These are phyloP conservation scores for Dipteronia sinensis DNA, from an alignment of 345 rosid genomes.

Conservation along the genomic window DNA sequence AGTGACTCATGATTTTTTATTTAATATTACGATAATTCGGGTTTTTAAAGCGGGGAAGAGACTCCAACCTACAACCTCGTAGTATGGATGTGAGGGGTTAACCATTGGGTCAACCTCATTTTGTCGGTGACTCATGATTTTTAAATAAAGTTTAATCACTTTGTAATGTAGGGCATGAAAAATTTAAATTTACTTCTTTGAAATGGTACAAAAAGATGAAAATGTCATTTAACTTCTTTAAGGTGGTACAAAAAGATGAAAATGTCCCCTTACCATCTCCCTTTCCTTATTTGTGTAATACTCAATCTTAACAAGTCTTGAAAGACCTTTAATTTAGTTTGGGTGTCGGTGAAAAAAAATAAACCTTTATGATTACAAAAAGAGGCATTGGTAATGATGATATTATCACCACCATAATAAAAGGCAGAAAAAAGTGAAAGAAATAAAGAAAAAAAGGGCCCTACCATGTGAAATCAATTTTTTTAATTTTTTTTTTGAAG, in stretches of 20 bases:
- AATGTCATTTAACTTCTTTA: not conserved
- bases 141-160: not conserved
- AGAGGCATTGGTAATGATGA: not conserved
- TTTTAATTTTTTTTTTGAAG: conserved; percentile 19
- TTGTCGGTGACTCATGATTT: not conserved
- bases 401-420: not conserved
- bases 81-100: too few relatives aligned
- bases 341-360: too few relatives aligned
- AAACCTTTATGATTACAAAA: too few relatives aligned
- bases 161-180: not conserved
- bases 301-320: too few relatives aligned
- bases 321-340: too few relatives aligned
- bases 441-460: not conserved
- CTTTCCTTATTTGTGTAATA: too few relatives aligned
- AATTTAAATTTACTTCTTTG: not conserved
- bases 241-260: not conserved
- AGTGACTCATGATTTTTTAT: not conserved
- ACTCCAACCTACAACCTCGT: too few relatives aligned
- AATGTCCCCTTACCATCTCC: too few relatives aligned
- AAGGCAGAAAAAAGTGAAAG: not conserved
- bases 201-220: not conserved
- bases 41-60: too few relatives aligned
- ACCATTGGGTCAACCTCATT: too few relatives aligned
- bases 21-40: too few relatives aligned
- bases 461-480: conserved; percentile 35